A percentile compares a stretch with the other conserved stretches of the same genome.
Conservation (phyloP, 768 basidiomycete species). For the Calvatia gigantea region DNA sequence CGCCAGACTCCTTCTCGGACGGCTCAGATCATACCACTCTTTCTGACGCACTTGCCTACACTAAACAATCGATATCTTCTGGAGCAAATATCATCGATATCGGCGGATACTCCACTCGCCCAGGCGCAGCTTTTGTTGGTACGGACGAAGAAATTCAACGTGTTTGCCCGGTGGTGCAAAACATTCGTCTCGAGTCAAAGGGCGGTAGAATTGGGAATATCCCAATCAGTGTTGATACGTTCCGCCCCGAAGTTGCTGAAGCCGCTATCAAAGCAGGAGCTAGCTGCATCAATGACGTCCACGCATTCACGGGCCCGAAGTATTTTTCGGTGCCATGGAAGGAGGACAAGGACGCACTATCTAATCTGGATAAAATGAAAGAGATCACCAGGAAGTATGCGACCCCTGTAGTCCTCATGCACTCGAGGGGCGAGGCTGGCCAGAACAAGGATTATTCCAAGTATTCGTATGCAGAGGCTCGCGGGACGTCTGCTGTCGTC, state of each 20-base stretch:
- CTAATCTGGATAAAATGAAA: conserved; percentile 58
- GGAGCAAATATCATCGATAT: conserved; percentile 85
- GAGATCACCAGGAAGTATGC: conserved; percentile 54
- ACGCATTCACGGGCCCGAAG: conserved; percentile 69
- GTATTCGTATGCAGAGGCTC: conserved; percentile 36
- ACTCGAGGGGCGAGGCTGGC: conserved; percentile 84
- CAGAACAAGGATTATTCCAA: conserved; percentile 60
- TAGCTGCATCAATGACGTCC: conserved; percentile 92
- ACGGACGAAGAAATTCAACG: conserved; percentile 67
- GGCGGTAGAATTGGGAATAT: conserved; percentile 19
- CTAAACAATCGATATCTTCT: conserved; percentile 39
- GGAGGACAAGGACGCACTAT: conserved; percentile 25
- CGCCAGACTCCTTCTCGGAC: conserved; percentile 97
- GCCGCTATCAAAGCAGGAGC: conserved; percentile 79
- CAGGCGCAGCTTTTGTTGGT: conserved; percentile 65
- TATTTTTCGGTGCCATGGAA: conserved; percentile 25
- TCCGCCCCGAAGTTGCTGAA: conserved; percentile 77
- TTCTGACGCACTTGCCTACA: conserved; percentile 52
- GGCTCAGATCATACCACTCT: conserved; percentile 58
- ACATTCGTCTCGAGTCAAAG: conserved; percentile 38
- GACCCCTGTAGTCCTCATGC: conserved; percentile 90
- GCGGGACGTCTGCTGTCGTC: conserved; percentile 42
- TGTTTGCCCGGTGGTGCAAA: conserved; percentile 67
- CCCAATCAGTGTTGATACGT: conserved; percentile 85
- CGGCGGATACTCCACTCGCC: conserved; percentile 92